Base-by-base conservation (phyloP, 2,329 filamentous ascomycete species). In the Colletotrichum acutatum region DNA sequence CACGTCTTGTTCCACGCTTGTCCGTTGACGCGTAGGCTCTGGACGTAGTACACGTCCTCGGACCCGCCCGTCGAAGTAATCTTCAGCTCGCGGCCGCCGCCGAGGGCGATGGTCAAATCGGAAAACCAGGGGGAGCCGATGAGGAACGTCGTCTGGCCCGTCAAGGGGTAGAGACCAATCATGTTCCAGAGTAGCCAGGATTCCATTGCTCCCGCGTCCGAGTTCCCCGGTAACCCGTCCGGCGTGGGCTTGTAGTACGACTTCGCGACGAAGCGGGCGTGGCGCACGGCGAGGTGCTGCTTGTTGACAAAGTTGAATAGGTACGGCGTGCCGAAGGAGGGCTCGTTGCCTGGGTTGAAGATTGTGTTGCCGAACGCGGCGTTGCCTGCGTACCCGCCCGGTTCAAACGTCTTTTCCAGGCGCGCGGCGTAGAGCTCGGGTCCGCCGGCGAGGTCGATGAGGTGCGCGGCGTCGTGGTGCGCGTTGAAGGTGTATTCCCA, bases 121-220 rank as follows among this genome's bases (percentile, higher is more conserved):
- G 81, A 80, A 77, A 92, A 91, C 90, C 90, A 93, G 0, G 91
- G 91, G 7, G 89, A 90, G 3, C 88, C 88, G 65, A 93, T 84
- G 19, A 93, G 83, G 78, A 93, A 93, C 1, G 89, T 92, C 0
- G 90, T 90, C 83, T 93, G 91, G 0, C 90, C 91, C 0, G 91
- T 92, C 74, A 94, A 83, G 1, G 91, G 92, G 75, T 92, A 93
- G 32, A 93, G 81, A 2, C 91, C 91, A 49, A 93, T 86, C 87
- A 92, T 92, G 74, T 89, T 90, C 89, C 92, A 94, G 9, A 93
- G 81, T 3, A 92, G 80, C 89, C 91, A 93, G 8, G 88, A 90
- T 78, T 94, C 91, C 91, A 94, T 93, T 16, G 92, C 90, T 7
- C 92, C 92, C 1, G 91, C 91, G 79, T 94, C 92, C 57, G 88